Conservation (phyloP, 352 stramenopile species). For the Globisporangium sylvaticum region DNA sequence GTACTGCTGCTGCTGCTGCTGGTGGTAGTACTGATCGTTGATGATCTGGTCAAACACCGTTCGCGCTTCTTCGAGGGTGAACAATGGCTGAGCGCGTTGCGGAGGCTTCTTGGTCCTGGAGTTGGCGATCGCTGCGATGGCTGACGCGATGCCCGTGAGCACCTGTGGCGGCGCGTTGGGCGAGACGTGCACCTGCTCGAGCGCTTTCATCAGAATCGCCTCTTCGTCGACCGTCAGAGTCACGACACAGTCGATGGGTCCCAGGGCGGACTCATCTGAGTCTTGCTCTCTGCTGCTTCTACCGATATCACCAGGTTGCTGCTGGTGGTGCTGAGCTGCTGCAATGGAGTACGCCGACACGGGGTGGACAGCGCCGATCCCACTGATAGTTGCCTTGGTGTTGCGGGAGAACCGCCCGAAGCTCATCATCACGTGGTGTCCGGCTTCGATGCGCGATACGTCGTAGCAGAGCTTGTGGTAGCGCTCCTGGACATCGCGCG, state of each 20-base stretch:
- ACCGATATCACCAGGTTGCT: not conserved
- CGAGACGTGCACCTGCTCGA: conserved; percentile 54
- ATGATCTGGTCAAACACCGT: conserved; percentile 28
- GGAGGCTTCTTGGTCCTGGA: conserved; percentile 36
- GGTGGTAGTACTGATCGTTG: not conserved
- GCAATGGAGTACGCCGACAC: not conserved
- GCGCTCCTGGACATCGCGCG: conserved; percentile 50
- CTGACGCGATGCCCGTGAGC: conserved; percentile 47
- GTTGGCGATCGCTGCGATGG: conserved; percentile 53
- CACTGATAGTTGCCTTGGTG: conserved; percentile 14
- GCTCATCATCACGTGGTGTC: conserved; percentile 61
- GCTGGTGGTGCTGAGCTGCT: not conserved
- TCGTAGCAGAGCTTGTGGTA: conserved; percentile 80
- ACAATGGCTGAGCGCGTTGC: conserved; percentile 29
- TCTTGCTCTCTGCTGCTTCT: conserved; percentile 3
- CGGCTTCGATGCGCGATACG: conserved; percentile 61
- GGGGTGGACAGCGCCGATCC: not conserved
- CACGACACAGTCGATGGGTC: conserved; percentile 46
- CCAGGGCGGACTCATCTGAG: conserved; percentile 19
- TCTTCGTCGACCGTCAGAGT: conserved; percentile 52
- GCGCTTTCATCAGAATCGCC: conserved; percentile 37
- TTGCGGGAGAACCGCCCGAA: conserved; percentile 29
- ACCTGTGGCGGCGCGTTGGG: conserved; percentile 36
- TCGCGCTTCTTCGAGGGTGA: conserved; percentile 38
- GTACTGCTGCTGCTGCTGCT: not conserved